Evolutionary conservation across 2,329 filamentous ascomycete species (phyloP).

Genomic region (Chaetomiaceae sp.): DNA sequence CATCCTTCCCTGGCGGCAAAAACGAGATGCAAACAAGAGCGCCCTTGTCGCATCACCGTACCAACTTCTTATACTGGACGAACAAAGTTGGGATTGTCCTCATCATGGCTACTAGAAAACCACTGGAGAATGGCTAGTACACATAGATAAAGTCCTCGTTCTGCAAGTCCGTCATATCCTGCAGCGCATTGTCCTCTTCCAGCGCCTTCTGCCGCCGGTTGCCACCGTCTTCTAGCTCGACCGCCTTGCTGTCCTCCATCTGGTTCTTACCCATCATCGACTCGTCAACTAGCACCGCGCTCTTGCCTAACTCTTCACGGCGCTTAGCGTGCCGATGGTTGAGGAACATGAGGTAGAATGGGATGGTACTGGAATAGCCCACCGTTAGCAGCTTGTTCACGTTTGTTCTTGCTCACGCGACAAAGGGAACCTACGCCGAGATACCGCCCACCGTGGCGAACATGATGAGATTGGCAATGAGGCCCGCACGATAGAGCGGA

Average conservation of each 20-base stretch:
- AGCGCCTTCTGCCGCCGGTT: conserved; percentile 23
- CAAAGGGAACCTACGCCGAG: conserved; percentile 26
- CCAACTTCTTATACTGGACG: too few relatives aligned
- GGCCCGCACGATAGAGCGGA: conserved; percentile 52
- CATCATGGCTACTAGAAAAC: too few relatives aligned
- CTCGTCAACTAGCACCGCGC: conserved; percentile 54
- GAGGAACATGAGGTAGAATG: conserved; percentile 46
- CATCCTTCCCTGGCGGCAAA: too few relatives aligned
- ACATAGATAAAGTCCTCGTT: conserved; percentile 62
- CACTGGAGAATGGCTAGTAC: too few relatives aligned
- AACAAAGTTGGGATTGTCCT: too few relatives aligned
- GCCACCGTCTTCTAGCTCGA: conserved; percentile 26
- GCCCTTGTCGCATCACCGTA: too few relatives aligned
- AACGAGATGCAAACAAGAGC: too few relatives aligned
- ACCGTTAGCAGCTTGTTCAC: neutral
- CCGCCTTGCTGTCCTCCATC: conserved; percentile 38
- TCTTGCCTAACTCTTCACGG: conserved; percentile 57
- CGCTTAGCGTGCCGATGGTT: conserved; percentile 52
- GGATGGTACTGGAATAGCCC: conserved; percentile 28
- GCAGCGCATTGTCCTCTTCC: conserved; percentile 41
- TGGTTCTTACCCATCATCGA: conserved; percentile 46
- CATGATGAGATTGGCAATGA: conserved; percentile 56
- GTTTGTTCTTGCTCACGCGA: conserved; percentile 1
- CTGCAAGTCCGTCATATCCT: conserved; percentile 52
- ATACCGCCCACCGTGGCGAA: conserved; percentile 57